A percentile compares a stretch with the other conserved stretches of the same genome.
phyloP scores from a whole-genome alignment of 169 alveolate genomes.

The Theileria parva region DNA sequence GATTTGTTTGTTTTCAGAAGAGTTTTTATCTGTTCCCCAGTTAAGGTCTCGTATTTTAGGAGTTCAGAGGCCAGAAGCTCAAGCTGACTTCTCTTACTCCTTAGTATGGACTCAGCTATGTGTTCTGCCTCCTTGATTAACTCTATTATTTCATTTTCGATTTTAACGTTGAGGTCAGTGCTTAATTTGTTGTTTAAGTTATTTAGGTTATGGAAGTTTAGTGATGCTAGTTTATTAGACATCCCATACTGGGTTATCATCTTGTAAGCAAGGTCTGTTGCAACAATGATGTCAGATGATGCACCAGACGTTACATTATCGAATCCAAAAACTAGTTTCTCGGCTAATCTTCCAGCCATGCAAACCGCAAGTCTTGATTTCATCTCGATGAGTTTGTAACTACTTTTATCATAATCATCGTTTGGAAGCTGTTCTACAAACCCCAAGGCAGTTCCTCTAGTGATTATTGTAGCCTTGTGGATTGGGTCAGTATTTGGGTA shows the following conservation, averaged over 20 bases:
- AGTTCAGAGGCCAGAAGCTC: constrained; percentile 75
- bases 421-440: constrained; percentile 81
- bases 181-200: constrained; percentile 62
- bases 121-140: constrained; percentile 77
- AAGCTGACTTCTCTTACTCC: constrained; percentile 76
- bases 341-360: constrained; percentile 96
- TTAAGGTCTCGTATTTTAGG: constrained; percentile 80
- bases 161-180: constrained; percentile 68
- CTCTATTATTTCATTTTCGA: constrained; percentile 75
- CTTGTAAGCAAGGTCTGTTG: constrained; percentile 85
- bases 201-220: constrained; percentile 70
- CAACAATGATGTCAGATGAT: constrained; percentile 85
- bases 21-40: constrained; percentile 79
- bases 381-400: constrained; percentile 83
- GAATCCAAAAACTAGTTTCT: constrained; percentile 88
- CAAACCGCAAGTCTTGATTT: constrained; percentile 91
- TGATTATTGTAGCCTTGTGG: constrained; percentile 93
- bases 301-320: constrained; percentile 91
- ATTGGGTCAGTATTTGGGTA: constrained; percentile 90
- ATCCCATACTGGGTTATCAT: constrained; percentile 92
- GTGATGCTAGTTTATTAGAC: constrained; percentile 84
- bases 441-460: constrained; percentile 93
- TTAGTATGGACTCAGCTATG: constrained; percentile 78
- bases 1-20: constrained; percentile 19
- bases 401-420: constrained; percentile 80